phyloP scores from a whole-genome alignment of 2,329 filamentous ascomycete genomes.

The Macrophomina pseudophaseolina region DNA sequence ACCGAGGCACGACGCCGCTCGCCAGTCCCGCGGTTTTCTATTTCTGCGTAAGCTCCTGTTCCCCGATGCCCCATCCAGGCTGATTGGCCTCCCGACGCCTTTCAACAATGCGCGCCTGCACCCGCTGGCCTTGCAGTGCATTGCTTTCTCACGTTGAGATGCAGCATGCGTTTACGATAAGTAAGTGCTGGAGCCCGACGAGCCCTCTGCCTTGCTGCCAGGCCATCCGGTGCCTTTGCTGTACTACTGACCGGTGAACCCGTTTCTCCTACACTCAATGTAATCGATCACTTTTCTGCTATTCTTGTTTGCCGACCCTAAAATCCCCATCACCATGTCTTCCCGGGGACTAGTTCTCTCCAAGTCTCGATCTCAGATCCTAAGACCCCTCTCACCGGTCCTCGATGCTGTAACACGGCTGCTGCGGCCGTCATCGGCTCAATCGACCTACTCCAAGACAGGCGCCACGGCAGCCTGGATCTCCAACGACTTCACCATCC shows the following conservation, averaged over 20 bases:
- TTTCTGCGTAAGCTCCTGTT: conserved; percentile 14
- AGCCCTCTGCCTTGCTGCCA: conserved; percentile 17
- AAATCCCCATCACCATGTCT: conserved; percentile 9
- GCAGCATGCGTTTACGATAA: conserved; percentile 26
- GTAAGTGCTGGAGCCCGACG: conserved; percentile 26
- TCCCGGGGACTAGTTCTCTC: conserved; percentile 30
- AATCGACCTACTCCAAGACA: conserved; percentile 18
- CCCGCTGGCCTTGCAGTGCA: conserved; percentile 21
- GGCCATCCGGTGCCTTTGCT: conserved; percentile 6
- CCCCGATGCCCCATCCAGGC: conserved; percentile 22
- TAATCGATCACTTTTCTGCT: conserved; percentile 19
- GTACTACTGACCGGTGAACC: conserved; percentile 19
- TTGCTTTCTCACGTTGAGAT: conserved; percentile 14
- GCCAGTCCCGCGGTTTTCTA: conserved; percentile 17
- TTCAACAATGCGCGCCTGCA: conserved; percentile 24
- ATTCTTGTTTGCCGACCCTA: not conserved
- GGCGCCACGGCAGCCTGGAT: conserved; percentile 16
- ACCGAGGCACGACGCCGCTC: conserved; percentile 2
- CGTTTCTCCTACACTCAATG: conserved; percentile 13
- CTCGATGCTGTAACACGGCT: conserved; percentile 22
- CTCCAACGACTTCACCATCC: conserved; percentile 18
- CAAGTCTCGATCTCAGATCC: conserved; percentile 39
- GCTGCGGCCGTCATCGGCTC: conserved; percentile 21
- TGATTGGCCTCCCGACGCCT: conserved; percentile 25
- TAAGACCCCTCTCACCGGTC: conserved; percentile 21